Percentiles rank a stretch among this genome's conserved stretches.
These are phyloP conservation scores for Stephania yunnanensis DNA, from an alignment of 164 flowering plant species.

Conservation along the genomic window DNA sequence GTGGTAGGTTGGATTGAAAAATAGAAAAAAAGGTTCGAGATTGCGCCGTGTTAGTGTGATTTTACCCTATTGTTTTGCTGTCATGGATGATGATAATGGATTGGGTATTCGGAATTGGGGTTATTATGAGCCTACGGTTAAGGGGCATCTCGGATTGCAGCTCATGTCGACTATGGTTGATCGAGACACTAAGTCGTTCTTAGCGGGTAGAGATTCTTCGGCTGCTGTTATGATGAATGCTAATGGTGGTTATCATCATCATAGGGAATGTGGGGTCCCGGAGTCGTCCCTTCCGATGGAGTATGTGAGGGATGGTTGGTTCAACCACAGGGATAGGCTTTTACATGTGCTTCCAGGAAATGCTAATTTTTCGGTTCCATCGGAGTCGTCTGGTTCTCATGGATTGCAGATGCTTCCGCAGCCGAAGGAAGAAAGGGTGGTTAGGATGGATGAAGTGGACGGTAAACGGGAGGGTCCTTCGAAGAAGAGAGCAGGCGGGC, in stretches of 20 bases:
- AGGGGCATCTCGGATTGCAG: conserved; percentile 62
- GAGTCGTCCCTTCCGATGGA: conserved; percentile 46
- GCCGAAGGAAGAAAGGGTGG: conserved; percentile 28
- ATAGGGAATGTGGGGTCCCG: conserved; percentile 39
- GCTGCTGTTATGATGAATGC: conserved; percentile 33
- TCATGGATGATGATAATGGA: conserved; percentile 65
- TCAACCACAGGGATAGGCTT: conserved; percentile 47
- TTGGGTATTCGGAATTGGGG: conserved; percentile 76
- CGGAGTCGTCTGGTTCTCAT: conserved; percentile 42
- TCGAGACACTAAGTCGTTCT: conserved; percentile 45
- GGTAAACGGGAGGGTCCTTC: conserved; percentile 37
- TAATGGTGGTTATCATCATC: conserved; percentile 49
- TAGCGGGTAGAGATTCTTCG: conserved; percentile 45
- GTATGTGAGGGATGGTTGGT: conserved; percentile 51
- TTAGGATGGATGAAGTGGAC: conserved; percentile 32
- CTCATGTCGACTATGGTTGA: conserved; percentile 54
- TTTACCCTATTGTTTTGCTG: not conserved
- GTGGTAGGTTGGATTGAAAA: conserved; percentile 7
- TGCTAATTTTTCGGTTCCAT: conserved; percentile 31
- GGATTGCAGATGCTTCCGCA: conserved; percentile 45
- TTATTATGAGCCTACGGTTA: conserved; percentile 56
- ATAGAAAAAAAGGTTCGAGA: conserved; percentile 6
- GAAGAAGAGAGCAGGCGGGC: conserved; percentile 41
- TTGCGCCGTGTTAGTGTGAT: not conserved
- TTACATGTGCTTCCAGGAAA: conserved; percentile 45